phyloP scores from a whole-genome alignment of 176 grass and related monocot species.

The Lolium rigidum region DNA sequence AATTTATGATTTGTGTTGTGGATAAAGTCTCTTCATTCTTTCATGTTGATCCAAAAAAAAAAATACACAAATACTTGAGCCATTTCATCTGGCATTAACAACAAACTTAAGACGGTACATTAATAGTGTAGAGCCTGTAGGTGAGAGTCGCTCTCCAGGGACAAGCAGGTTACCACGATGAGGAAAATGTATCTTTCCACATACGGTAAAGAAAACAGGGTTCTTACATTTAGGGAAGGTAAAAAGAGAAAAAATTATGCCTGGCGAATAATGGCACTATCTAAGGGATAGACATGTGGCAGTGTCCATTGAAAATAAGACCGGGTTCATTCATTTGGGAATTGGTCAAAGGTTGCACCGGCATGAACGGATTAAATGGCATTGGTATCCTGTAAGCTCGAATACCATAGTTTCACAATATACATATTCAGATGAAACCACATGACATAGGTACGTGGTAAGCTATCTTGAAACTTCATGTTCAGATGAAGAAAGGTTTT shows the following conservation, averaged over 20 bases:
- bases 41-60: neutral
- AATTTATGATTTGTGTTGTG: too few species aligned
- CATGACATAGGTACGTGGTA: neutral
- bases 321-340: neutral
- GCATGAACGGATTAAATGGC: neutral
- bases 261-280: neutral
- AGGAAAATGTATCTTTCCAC: neutral
- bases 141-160: neutral
- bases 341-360: neutral
- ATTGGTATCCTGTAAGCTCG: neutral
- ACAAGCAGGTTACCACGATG: neutral
- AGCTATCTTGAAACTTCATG: neutral
- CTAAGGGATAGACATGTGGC: neutral
- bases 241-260: neutral
- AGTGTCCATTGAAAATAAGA: too few species aligned
- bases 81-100: too few species aligned
- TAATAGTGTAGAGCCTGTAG: neutral
- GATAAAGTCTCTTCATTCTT: too few species aligned
- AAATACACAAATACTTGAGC: neutral
- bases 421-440: neutral
- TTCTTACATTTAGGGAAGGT: too few species aligned
- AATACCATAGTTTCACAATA: neutral
- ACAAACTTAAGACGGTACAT: neutral
- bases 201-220: neutral
- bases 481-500: neutral